Evolutionary conservation across 495 filamentous ascomycete genomes (phyloP), one percentile per base, ranked within the genome.

Genomic region (Acidomyces sp.): DNA sequence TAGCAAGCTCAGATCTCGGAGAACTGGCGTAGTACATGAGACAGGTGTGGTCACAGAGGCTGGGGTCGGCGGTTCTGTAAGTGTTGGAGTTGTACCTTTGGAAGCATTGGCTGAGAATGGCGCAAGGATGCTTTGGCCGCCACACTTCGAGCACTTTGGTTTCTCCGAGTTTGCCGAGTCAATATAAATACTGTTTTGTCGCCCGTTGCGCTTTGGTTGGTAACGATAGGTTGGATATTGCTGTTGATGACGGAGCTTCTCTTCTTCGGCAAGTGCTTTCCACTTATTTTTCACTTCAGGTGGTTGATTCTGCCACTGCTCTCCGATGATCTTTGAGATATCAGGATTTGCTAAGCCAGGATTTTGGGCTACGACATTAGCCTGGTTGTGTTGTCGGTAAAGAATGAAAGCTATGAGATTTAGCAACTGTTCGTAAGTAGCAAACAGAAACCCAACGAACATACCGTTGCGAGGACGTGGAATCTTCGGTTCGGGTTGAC

Each of bases 281-380:
- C 92, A 97, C 53, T 82, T 70, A 27, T 74, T 71, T 61, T 93
- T 93, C 20, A 73, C 68, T n/a, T 82, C 75, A 23, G 78, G 67
- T 3, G 77, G 64, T 46, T 85, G 74, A 45, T 72, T 66, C 43
- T 77, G 72, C 90, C 90, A 97, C 70, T 85, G 78, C 54, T 87
- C 79, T 30, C 92, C 90, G 53, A 96, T 93, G 50, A 95, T 90
- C 62, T 96, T 96, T 26, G 90, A 96, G 43, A 97, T 93, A 35
- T 97, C 86, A 4, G 90, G 90, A 61, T 97, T 97, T 24, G 92
- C 76, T 48, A 94, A 74, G 29, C 86, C 85, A 4, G 87, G 90
- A 55, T 95, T 70, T 51, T 82, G 74, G 9, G 76, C 69, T 6
- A 88, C 80, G 7, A 95, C 81, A 6, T 70, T 63, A 4, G 77